Evolutionary conservation across 495 filamentous ascomycete genomes (phyloP).

Genomic region (Tuber brumale): DNA sequence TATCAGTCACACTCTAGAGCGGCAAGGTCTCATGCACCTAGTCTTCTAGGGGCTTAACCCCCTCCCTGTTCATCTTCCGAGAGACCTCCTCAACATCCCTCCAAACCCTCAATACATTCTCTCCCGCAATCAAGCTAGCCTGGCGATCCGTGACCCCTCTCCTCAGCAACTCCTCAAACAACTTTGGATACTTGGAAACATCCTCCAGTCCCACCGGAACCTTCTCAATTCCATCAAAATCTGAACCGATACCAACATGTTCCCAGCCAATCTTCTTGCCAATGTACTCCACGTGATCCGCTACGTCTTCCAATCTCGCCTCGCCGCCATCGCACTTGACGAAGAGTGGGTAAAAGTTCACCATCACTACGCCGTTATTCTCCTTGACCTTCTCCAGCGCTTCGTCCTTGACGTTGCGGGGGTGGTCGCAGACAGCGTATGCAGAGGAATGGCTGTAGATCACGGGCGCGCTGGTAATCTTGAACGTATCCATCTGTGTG

Average conservation of each 20-base stretch:
- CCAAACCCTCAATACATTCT: constrained; percentile 73
- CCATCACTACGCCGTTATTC: constrained; percentile 62
- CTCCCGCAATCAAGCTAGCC: constrained; percentile 61
- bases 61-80: constrained; percentile 53
- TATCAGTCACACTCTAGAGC: neutral
- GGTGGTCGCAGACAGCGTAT: constrained; percentile 60
- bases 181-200: constrained; percentile 73
- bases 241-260: constrained; percentile 66
- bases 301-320: constrained; percentile 72
- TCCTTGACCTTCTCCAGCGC: constrained; percentile 58
- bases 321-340: constrained; percentile 62
- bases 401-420: constrained; percentile 66
- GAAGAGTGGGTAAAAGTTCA: constrained; percentile 75
- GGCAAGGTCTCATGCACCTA: constrained; percentile 27
- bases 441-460: constrained; percentile 69
- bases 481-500: constrained; percentile 64
- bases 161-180: constrained; percentile 66
- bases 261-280: constrained; percentile 64
- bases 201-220: constrained; percentile 63
- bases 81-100: constrained; percentile 61
- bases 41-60: constrained; percentile 61
- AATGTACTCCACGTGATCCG: constrained; percentile 64
- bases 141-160: constrained; percentile 63
- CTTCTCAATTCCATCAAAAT: constrained; percentile 61
- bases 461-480: constrained; percentile 57